A percentile compares a stretch with the other conserved stretches of the same genome.
phyloP scores from a whole-genome alignment of 768 basidiomycete species.

The Mycena indigotica region DNA sequence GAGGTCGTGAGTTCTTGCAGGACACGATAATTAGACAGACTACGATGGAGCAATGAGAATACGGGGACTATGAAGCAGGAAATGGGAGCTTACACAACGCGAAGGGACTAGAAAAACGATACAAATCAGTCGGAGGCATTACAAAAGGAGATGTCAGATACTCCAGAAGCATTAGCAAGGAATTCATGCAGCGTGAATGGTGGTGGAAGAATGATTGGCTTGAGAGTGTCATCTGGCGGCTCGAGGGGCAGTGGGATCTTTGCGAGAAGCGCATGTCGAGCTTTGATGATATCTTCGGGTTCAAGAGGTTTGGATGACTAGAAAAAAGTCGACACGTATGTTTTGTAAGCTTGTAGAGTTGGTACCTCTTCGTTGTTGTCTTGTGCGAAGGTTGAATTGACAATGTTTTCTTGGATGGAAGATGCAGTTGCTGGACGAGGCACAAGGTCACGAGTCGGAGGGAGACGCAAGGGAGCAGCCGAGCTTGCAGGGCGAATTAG shows the following conservation, averaged over 20 bases:
- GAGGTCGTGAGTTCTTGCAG: slow-evolving; percentile 67
- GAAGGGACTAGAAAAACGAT: slow-evolving; percentile 46
- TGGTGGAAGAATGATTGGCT: slow-evolving; percentile 67
- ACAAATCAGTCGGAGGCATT: slow-evolving; percentile 2
- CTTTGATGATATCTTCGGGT: slow-evolving; percentile 49
- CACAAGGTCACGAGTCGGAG: slow-evolving; percentile 4
- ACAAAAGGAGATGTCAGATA: slow-evolving; percentile 35
- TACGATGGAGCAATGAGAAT: slow-evolving; percentile 30
- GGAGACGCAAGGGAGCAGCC: slow-evolving; percentile 8
- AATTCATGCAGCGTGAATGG: slow-evolving; percentile 72
- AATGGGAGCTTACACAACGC: slow-evolving; percentile 46
- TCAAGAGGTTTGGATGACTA: slow-evolving; percentile 22
- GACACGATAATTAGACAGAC: slow-evolving; percentile 67
- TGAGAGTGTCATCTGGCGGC: slow-evolving; percentile 66
- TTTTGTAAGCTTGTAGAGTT: too few relatives aligned
- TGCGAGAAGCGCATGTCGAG: slow-evolving; percentile 58
- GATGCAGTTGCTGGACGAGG: slow-evolving; percentile 1
- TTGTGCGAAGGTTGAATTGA: neutral
- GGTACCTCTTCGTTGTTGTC: slow-evolving; percentile 15
- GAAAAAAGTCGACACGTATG: too few relatives aligned
- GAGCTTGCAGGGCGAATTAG: slow-evolving; percentile 15
- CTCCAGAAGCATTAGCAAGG: slow-evolving; percentile 56
- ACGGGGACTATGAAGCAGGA: neutral
- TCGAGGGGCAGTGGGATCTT: slow-evolving; percentile 63
- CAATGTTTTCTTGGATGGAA: neutral